Evolutionary conservation across 2,329 filamentous ascomycete genomes (phyloP).

Genomic region (Rosellinia necatrix): DNA sequence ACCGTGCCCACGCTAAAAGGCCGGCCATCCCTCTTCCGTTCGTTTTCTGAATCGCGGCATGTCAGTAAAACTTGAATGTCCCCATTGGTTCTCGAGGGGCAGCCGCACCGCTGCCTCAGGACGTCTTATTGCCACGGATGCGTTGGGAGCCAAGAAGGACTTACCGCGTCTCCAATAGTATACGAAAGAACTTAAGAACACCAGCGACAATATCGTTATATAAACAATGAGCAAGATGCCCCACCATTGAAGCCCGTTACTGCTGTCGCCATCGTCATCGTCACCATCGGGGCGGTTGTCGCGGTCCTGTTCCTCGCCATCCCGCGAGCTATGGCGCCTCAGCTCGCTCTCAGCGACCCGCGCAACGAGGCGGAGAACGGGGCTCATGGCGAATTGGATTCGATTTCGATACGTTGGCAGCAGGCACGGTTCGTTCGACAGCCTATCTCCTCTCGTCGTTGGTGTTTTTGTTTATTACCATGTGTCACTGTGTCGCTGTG

Average conservation of each 20-base stretch:
- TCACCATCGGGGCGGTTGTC: background rate
- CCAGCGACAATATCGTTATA: background rate
- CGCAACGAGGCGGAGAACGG: background rate
- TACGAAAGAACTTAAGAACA: constrained; percentile 4
- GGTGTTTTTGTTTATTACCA: background rate
- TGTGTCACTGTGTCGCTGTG: no score
- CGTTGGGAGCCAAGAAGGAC: background rate
- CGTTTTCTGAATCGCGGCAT: constrained; percentile 14
- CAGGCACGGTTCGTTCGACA: background rate
- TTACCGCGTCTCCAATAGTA: constrained; percentile 15
- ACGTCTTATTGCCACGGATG: background rate
- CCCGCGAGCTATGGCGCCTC: background rate
- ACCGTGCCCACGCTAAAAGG: constrained; percentile 16
- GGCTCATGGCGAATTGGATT: background rate
- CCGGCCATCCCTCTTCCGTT: constrained; percentile 9
- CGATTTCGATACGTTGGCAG: background rate
- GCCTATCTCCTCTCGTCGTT: background rate
- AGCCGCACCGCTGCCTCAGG: background rate
- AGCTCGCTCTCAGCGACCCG: background rate
- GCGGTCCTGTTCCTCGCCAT: background rate
- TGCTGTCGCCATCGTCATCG: background rate
- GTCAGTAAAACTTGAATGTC: background rate
- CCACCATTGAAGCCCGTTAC: constrained; percentile 1
- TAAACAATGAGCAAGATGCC: constrained; percentile 4
- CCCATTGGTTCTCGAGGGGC: background rate